phyloP scores from a whole-genome alignment of 2,329 filamentous ascomycete genomes.

The Lecanicillium sp. region DNA sequence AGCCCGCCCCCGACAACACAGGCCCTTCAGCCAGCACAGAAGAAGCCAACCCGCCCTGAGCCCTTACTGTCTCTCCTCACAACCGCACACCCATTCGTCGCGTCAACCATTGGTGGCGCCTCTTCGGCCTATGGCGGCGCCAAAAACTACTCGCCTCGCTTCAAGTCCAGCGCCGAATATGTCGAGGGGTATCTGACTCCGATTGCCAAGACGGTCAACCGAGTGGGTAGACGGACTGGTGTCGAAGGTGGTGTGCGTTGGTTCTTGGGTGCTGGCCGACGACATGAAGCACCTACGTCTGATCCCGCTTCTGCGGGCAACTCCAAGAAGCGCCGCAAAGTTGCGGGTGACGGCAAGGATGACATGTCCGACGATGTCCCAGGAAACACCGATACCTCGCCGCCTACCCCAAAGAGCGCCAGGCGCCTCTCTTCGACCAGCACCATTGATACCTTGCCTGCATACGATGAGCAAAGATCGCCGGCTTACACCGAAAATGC shows the following conservation, averaged over 20 bases:
- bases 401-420: constrained; percentile 20
- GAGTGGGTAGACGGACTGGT: constrained; percentile 75
- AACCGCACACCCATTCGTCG: constrained; percentile 78
- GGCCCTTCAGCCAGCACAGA: constrained; percentile 16
- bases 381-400: constrained; percentile 18
- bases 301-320: constrained; percentile 38
- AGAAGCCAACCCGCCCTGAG: constrained; percentile 51
- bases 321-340: constrained; percentile 52
- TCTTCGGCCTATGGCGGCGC: constrained; percentile 78
- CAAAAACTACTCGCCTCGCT: constrained; percentile 83
- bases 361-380: constrained; percentile 14
- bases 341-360: constrained; percentile 33
- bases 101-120: constrained; percentile 75
- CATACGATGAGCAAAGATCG: constrained; percentile 72
- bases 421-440: constrained; percentile 57
- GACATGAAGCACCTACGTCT: constrained; percentile 37
- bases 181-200: constrained; percentile 83
- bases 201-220: constrained; percentile 78
- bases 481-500: constrained; percentile 63
- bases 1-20: constrained; percentile 18
- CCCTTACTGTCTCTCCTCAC: constrained; percentile 81
- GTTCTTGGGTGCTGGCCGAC: constrained; percentile 59
- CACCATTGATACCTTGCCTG: constrained; percentile 67
- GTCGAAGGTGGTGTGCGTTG: constrained; percentile 81
- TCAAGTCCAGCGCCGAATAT: constrained; percentile 84